Percentiles rank a stretch among this genome's conserved stretches.
Evolutionary conservation across 164 flowering plant genomes (phyloP).

Genomic region (Malania oleifera): DNA sequence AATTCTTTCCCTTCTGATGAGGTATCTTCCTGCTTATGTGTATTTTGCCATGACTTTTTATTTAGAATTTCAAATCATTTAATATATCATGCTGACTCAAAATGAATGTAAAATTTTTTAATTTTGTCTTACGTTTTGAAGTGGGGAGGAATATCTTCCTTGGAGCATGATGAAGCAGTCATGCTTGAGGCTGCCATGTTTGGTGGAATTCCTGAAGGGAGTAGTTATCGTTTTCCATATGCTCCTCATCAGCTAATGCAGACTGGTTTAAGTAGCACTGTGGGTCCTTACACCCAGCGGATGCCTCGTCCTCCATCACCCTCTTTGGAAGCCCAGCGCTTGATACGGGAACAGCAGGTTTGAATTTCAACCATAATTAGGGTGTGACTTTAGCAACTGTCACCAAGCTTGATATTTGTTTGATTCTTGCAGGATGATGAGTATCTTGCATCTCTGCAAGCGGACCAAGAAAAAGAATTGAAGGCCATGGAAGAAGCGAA

Average conservation of each 20-base stretch:
- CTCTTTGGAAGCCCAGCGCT: constrained; percentile 73
- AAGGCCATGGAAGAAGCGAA: constrained; percentile 72
- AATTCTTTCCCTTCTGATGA: constrained; percentile 58
- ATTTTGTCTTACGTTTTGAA: constrained; percentile 19
- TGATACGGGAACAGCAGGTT: constrained; percentile 91
- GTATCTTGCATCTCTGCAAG: constrained; percentile 85
- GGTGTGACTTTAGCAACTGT: background rate
- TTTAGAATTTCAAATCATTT: background rate
- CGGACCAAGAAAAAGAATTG: constrained; percentile 86
- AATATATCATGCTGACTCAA: background rate
- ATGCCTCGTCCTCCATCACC: constrained; percentile 92
- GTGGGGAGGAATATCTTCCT: constrained; percentile 98
- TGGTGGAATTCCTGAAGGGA: constrained; percentile 82
- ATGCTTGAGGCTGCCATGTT: constrained; percentile 99
- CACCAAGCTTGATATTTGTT: background rate
- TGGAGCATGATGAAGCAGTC: constrained; percentile 97
- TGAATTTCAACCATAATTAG: constrained; percentile 2
- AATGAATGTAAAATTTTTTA: background rate
- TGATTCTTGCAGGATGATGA: constrained; percentile 75
- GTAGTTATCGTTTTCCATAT: constrained; percentile 50
- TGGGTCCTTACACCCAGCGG: constrained; percentile 29
- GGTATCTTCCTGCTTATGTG: constrained; percentile 26
- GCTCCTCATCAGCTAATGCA: constrained; percentile 48
- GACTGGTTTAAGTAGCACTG: constrained; percentile 19
- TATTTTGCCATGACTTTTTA: background rate